These are phyloP conservation scores for Oidium heveae DNA, from an alignment of 2,329 filamentous ascomycete genomes.

Conservation along the genomic window DNA sequence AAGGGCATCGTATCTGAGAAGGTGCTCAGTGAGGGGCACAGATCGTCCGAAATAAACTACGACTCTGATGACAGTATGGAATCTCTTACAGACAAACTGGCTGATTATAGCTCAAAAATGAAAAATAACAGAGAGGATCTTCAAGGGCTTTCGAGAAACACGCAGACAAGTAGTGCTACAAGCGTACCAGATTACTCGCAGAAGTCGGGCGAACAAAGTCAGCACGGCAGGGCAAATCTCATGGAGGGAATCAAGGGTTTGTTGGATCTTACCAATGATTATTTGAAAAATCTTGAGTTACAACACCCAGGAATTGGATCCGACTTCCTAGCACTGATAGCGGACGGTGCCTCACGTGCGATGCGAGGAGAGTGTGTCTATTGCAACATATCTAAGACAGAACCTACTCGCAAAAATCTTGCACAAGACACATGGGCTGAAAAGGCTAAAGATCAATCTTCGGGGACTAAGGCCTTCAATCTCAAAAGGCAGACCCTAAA, in stretches of 20 bases:
- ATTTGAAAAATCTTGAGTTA: neutral
- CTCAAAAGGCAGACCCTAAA: neutral
- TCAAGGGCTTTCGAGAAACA: neutral
- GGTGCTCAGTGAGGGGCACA: neutral
- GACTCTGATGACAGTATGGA: neutral
- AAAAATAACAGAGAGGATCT: neutral
- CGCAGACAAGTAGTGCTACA: neutral
- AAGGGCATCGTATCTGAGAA: neutral
- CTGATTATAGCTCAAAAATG: neutral
- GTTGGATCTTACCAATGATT: neutral
- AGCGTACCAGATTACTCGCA: neutral
- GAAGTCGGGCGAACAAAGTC: neutral
- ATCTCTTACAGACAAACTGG: neutral
- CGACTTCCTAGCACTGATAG: neutral
- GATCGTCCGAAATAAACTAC: neutral
- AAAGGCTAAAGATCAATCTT: neutral
- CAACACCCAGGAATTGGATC: neutral
- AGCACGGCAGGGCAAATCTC: neutral
- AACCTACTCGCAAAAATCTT: neutral
- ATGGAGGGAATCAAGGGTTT: neutral
- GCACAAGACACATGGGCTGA: neutral
- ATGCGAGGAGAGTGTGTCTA: neutral
- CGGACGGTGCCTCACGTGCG: neutral
- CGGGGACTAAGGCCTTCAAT: neutral
- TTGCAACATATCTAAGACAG: neutral